Conservation (phyloP, 257 asterid species). For the Penstemon newberryi region DNA sequence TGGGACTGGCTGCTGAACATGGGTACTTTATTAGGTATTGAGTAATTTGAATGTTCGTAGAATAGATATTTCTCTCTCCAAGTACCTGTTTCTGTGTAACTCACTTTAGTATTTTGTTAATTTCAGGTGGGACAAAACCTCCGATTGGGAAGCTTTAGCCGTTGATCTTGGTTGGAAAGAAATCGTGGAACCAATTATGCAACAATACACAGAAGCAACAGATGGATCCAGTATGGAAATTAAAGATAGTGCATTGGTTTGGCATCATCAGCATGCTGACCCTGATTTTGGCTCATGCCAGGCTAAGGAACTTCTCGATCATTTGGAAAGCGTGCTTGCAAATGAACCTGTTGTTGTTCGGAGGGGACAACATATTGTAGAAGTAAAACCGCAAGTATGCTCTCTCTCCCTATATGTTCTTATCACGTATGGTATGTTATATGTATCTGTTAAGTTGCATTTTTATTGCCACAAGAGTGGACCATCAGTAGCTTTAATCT, state of each 20-base stretch:
- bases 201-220: constrained; percentile 74
- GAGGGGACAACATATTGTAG: constrained; percentile 93
- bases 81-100: not conserved
- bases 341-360: constrained; percentile 94
- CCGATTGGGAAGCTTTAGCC: constrained; percentile 69
- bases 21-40: constrained; percentile 75
- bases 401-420: constrained; percentile 2
- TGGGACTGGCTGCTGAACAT: constrained; percentile 92
- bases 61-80: not conserved
- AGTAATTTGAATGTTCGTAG: not conserved
- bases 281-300: constrained; percentile 92
- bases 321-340: constrained; percentile 78
- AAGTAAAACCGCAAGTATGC: constrained; percentile 95
- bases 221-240: constrained; percentile 81
- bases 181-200: constrained; percentile 87
- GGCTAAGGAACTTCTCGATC: constrained; percentile 76
- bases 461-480: too few relatives aligned
- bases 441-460: too few relatives aligned
- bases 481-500: too few relatives aligned
- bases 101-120: constrained; percentile 13
- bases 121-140: constrained; percentile 57
- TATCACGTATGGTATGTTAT: too few relatives aligned
- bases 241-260: constrained; percentile 88
- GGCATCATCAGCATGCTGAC: constrained; percentile 88
- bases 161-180: constrained; percentile 83